Percentiles rank a stretch among this genome's conserved stretches.
phyloP scores from a whole-genome alignment of 345 rosid species.

The Erucastrum elatum region DNA sequence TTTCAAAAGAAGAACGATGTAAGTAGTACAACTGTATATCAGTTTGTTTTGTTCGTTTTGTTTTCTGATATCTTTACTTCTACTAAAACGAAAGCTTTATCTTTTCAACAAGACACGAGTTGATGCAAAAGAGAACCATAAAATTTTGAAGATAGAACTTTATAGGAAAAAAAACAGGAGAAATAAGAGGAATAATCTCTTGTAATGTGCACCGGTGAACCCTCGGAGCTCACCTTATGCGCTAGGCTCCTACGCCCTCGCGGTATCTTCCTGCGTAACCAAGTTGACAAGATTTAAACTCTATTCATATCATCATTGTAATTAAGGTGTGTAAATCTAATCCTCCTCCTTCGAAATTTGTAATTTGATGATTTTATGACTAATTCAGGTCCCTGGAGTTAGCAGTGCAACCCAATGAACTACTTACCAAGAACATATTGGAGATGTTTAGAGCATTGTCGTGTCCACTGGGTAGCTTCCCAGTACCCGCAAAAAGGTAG shows the following conservation, averaged over 20 bases:
- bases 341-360: no score
- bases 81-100: neutral
- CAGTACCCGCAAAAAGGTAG: conserved; percentile 87
- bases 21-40: neutral
- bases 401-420: neutral
- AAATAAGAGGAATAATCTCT: conserved; percentile 4
- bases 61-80: neutral
- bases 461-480: conserved; percentile 97
- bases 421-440: conserved; percentile 9
- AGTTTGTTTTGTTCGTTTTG: neutral
- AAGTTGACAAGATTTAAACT: neutral
- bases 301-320: neutral
- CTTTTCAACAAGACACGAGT: neutral
- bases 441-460: conserved; percentile 46
- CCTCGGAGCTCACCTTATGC: neutral
- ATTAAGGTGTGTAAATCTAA: neutral
- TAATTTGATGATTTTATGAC: neutral
- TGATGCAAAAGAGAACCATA: neutral
- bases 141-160: neutral
- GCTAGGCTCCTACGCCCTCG: conserved; percentile 14
- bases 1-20: neutral
- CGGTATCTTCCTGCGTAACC: conserved; percentile 14
- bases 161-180: neutral
- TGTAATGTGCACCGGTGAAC: neutral
- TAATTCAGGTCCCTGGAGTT: neutral